A percentile compares a stretch with the other conserved stretches of the same genome.
phyloP scores from a whole-genome alignment of 2,329 filamentous ascomycete genomes.

The Botrytis aclada region DNA sequence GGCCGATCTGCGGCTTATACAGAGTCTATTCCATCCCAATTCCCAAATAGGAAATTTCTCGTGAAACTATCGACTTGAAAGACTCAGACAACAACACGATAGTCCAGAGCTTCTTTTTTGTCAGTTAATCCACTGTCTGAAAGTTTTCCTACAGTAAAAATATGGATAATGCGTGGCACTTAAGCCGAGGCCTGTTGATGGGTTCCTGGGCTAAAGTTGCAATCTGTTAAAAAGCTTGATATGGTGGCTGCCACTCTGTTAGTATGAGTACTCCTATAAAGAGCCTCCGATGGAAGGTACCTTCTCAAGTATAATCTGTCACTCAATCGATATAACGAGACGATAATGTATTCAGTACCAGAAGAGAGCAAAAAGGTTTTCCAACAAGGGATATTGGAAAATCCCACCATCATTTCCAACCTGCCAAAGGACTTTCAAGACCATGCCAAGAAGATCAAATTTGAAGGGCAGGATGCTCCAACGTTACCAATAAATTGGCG shows the following conservation, averaged over 20 bases:
- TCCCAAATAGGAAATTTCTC: constrained; percentile 4
- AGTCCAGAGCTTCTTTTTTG: neutral
- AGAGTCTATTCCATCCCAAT: neutral
- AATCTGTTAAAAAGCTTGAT: neutral
- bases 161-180: neutral
- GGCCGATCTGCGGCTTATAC: neutral
- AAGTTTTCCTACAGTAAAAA: neutral
- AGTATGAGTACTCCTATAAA: neutral
- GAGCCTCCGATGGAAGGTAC: neutral
- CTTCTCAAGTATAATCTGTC: neutral
- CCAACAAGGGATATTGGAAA: neutral
- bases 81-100: neutral
- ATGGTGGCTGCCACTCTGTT: neutral
- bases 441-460: constrained; percentile 35
- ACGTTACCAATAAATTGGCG: constrained; percentile 55
- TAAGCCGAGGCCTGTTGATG: neutral
- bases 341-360: constrained; percentile 10
- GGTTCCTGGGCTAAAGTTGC: neutral
- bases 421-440: neutral
- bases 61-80: neutral
- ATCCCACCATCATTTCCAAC: neutral
- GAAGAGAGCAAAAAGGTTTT: constrained; percentile 2
- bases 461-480: constrained; percentile 44
- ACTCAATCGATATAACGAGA: neutral
- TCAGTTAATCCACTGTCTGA: neutral